Evolutionary conservation across 148 eudicot species (phyloP), one percentile per base, ranked within the genome.

Genomic region (Spergularia bocconei): DNA sequence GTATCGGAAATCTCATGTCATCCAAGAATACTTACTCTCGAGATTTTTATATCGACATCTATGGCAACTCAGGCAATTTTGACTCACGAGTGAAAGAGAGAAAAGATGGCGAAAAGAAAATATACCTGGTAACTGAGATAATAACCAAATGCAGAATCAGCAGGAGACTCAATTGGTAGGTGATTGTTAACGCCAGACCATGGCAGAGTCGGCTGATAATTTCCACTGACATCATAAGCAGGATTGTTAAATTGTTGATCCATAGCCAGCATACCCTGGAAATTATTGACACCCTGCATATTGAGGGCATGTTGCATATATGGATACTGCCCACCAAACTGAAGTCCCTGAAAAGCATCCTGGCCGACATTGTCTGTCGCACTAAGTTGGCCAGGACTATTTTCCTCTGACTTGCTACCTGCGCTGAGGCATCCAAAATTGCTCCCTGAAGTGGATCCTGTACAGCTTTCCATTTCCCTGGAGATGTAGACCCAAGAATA

Each of bases 381-480:
- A 70, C 79, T 80, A 58, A 70, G 76, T 64, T 80, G 79, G 4
- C 82, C 79, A 1, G 82, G 76, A 72, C 79, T 80, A 7, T 63
- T 63, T 50, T 41, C 71, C 58, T 80, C 82, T 21, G 82, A 75
- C 79, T 75, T 75, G 54, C 58, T 64, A 6, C 53, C 62, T 56
- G 72, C 64, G 72, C 82, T 65, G 17, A 65, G 71, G 70, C 75
- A 63, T 29, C 82, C 79, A 64, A 80, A 75, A 33, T 75, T 75
- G 72, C 82, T 80, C 20, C 79, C 82, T 54, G 75, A 80, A 57
- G 50, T 56, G 57, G 82, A 80, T 20, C 76, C 82, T 29, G 79
- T 75, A 50, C 74, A 79, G 75, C 82, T 80, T 60, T 75, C 82
- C 11, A 80, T 80, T 41, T 75, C 82, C 79, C 82, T 80, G 76